These are phyloP conservation scores for Linnemannia zychae DNA, from an alignment of 192 early-diverging fungal genomes.

Conservation along the genomic window DNA sequence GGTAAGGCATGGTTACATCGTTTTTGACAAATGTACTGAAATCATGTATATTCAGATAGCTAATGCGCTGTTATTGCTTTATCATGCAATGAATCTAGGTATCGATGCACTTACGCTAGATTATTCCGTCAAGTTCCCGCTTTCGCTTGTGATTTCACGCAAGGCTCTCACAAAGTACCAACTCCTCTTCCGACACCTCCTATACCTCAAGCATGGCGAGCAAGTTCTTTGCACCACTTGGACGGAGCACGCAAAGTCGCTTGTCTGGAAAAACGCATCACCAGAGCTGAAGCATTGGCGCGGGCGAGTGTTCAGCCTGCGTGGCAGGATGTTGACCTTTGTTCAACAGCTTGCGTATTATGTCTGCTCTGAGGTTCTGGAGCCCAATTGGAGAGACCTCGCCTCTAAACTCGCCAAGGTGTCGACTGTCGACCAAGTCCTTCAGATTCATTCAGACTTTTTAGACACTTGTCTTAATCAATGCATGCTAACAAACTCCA, in stretches of 20 bases:
- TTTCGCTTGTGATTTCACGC: slow-evolving; percentile 89
- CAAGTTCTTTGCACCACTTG: slow-evolving; percentile 83
- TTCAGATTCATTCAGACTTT: slow-evolving; percentile 84
- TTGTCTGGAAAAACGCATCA: slow-evolving; percentile 63
- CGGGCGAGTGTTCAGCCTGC: slow-evolving; percentile 77
- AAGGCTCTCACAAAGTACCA: slow-evolving; percentile 92
- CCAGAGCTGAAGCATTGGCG: slow-evolving; percentile 67
- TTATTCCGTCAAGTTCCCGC: slow-evolving; percentile 90
- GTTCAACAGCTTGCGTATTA: slow-evolving; percentile 94
- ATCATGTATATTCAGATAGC: background rate
- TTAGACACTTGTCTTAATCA: slow-evolving; percentile 91
- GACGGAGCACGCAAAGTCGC: slow-evolving; percentile 74
- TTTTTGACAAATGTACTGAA: too few species aligned
- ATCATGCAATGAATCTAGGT: slow-evolving; percentile 56
- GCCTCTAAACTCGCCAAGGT: slow-evolving; percentile 72
- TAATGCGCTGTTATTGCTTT: background rate
- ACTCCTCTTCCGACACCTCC: slow-evolving; percentile 88
- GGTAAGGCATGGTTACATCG: slow-evolving; percentile 16
- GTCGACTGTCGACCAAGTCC: slow-evolving; percentile 90
- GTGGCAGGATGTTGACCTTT: slow-evolving; percentile 90
- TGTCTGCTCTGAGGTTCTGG: slow-evolving; percentile 92
- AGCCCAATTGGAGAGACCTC: slow-evolving; percentile 88
- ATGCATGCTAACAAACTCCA: slow-evolving; percentile 88
- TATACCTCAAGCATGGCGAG: slow-evolving; percentile 92
- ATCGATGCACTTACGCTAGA: slow-evolving; percentile 86